These are phyloP conservation scores for Aspergillus niger DNA, from an alignment of 2,329 filamentous ascomycete genomes.

Conservation along the genomic window DNA sequence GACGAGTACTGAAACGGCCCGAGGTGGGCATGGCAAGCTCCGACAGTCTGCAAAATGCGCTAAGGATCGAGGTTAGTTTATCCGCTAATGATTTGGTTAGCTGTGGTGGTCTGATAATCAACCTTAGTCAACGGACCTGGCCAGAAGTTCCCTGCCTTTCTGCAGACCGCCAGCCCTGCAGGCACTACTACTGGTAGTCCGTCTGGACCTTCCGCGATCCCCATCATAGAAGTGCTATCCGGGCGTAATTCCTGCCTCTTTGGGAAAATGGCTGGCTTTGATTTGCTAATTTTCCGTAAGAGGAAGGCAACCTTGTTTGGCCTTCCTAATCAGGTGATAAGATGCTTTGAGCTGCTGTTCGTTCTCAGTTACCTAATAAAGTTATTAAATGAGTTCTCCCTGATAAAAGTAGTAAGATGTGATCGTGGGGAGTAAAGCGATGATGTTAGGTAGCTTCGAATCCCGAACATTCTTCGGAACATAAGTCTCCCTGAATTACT, in stretches of 20 bases:
- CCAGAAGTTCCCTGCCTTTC: background rate
- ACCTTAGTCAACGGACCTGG: slow-evolving; percentile 21
- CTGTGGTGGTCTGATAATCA: background rate
- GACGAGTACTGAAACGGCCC: background rate
- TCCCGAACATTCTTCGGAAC: no score
- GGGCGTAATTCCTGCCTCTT: slow-evolving; percentile 9
- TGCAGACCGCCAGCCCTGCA: slow-evolving; percentile 3
- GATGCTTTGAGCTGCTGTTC: background rate
- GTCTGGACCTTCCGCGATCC: slow-evolving; percentile 5
- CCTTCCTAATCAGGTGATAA: background rate
- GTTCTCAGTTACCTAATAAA: slow-evolving; percentile 1
- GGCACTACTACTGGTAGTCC: background rate
- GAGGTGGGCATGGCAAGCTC: background rate
- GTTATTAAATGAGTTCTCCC: background rate
- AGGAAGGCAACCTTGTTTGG: background rate
- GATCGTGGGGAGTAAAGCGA: background rate
- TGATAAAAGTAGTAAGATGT: background rate
- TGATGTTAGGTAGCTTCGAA: no score
- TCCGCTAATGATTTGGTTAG: background rate
- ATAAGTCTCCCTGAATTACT: no score
- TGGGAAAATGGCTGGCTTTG: background rate
- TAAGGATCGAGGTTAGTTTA: background rate
- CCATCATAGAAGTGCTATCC: background rate
- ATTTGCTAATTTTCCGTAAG: background rate
- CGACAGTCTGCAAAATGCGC: background rate